A percentile compares a stretch with the other conserved stretches of the same genome.
These are phyloP conservation scores for Marchantia polymorpha DNA, from an alignment of 225 moss, liverwort and hornwort genomes.

Conservation along the genomic window DNA sequence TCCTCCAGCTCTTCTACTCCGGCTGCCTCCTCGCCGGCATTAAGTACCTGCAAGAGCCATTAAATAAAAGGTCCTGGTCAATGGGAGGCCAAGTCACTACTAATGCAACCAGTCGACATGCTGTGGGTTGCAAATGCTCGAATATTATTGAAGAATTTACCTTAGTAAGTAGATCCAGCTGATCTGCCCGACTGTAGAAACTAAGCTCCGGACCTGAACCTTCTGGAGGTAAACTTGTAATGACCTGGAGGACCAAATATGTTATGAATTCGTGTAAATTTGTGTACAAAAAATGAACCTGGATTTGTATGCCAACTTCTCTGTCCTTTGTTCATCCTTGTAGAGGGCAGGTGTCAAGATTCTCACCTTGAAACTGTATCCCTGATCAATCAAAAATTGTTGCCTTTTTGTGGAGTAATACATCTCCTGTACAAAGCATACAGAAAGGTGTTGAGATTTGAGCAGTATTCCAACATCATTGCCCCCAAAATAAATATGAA, in stretches of 20 bases:
- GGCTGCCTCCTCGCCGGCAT: conserved; percentile 86
- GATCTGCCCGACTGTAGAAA: conserved; percentile 70
- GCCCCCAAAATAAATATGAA: too few species aligned
- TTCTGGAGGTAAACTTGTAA: conserved; percentile 85
- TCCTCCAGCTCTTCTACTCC: conserved; percentile 88
- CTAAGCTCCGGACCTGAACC: conserved; percentile 75
- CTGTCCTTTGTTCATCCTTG: neutral
- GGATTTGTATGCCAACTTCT: neutral
- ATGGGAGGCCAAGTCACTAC: neutral
- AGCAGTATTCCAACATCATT: neutral
- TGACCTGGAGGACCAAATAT: conserved; percentile 48
- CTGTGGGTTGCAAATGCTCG: neutral
- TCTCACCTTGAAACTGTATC: conserved; percentile 90
- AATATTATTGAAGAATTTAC: conserved; percentile 22
- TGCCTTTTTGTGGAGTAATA: conserved; percentile 89
- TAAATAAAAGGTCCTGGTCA: neutral
- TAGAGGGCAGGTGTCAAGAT: neutral
- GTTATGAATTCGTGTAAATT: neutral
- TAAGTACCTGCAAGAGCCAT: conserved; percentile 60
- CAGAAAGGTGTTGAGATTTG: neutral
- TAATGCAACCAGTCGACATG: neutral
- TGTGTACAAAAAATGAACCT: neutral
- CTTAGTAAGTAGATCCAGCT: conserved; percentile 82
- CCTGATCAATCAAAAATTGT: conserved; percentile 94
- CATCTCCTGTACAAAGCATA: conserved; percentile 60